phyloP scores from a whole-genome alignment of 495 filamentous ascomycete species.

The Cryomyces minteri region DNA sequence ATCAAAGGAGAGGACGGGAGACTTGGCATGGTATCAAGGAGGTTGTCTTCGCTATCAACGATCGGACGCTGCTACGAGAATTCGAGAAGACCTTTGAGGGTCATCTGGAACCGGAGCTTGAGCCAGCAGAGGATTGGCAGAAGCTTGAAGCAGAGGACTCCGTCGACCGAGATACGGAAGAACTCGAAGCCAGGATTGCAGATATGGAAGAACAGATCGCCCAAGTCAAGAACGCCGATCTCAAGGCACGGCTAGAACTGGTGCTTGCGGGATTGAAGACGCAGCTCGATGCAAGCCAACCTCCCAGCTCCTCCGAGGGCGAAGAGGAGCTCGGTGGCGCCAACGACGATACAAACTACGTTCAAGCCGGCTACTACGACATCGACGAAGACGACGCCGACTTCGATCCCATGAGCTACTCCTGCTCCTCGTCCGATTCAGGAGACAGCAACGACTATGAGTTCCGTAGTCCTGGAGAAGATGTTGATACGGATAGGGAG shows the following conservation, averaged over 20 bases:
- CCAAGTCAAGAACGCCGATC: constrained; percentile 7
- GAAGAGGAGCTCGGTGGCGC: neutral
- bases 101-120: constrained; percentile 6
- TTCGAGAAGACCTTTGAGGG: constrained; percentile 14
- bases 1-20: constrained; percentile 6
- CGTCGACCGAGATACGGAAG: constrained; percentile 2
- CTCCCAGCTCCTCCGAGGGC: neutral
- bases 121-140: neutral
- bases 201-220: constrained; percentile 10
- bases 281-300: constrained; percentile 1
- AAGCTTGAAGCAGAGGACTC: constrained; percentile 3
- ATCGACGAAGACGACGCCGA: too few species aligned
- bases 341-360: neutral
- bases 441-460: too few species aligned
- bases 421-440: too few species aligned
- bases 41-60: constrained; percentile 30
- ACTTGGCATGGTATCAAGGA: constrained; percentile 20
- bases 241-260: constrained; percentile 5
- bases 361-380: too few species aligned
- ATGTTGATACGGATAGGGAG: too few species aligned
- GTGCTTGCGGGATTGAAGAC: constrained; percentile 5
- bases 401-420: too few species aligned
- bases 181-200: constrained; percentile 8
- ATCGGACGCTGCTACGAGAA: constrained; percentile 14
- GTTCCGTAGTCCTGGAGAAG: too few species aligned